phyloP scores from a whole-genome alignment of 2,329 filamentous ascomycete species.

The Botrytis galanthina region DNA sequence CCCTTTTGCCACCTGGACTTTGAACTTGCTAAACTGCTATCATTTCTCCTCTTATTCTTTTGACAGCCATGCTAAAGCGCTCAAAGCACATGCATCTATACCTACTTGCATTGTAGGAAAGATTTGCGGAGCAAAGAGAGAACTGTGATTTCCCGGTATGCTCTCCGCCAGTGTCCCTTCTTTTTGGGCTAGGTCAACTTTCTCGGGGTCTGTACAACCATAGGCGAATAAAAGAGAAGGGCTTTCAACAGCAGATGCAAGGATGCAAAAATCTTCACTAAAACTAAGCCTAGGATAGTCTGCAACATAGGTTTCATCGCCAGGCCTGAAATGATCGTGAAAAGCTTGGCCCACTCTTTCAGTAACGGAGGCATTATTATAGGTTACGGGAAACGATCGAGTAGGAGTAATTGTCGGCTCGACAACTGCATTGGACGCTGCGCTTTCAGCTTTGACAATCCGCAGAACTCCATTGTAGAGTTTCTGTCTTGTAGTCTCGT shows the following conservation, averaged over 20 bases:
- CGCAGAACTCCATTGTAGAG: slow-evolving; percentile 40
- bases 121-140: background rate
- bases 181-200: slow-evolving; percentile 47
- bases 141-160: slow-evolving; percentile 22
- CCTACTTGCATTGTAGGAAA: background rate
- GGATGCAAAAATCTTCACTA: slow-evolving; percentile 40
- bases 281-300: slow-evolving; percentile 17
- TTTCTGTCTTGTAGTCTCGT: slow-evolving; percentile 35
- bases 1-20: background rate
- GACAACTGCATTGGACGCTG: background rate
- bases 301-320: slow-evolving; percentile 15
- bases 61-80: background rate
- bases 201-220: slow-evolving; percentile 51
- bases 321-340: background rate
- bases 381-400: slow-evolving; percentile 19
- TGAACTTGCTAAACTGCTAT: background rate
- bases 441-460: slow-evolving; percentile 47
- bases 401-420: slow-evolving; percentile 16
- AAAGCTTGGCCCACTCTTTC: slow-evolving; percentile 6
- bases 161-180: slow-evolving; percentile 45
- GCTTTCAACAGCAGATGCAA: slow-evolving; percentile 45
- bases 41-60: background rate
- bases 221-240: slow-evolving; percentile 48
- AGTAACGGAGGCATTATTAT: slow-evolving; percentile 23
- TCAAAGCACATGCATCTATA: background rate